Conservation (phyloP, 768 basidiomycete species). For the Mycena sanguinolenta region DNA sequence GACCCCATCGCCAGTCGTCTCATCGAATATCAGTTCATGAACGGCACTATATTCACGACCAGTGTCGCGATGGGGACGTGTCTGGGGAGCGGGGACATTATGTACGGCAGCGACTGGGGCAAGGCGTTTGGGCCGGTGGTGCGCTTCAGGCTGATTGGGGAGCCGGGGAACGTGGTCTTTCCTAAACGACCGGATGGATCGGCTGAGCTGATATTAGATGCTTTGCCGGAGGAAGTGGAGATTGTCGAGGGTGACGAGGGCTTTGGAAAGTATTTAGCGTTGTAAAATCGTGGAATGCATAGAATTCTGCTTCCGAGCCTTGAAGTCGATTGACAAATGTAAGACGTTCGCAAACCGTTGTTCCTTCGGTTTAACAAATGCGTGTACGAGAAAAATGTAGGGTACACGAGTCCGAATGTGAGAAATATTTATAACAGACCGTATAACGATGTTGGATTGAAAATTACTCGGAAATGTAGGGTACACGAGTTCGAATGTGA, state of each 20-base stretch:
- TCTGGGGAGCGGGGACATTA: conserved; percentile 1
- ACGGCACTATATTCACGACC: conserved; percentile 4
- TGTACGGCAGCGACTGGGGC: conserved; percentile 16
- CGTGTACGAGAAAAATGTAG: too few relatives aligned
- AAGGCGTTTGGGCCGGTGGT: conserved; percentile 14
- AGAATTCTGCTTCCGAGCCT: too few relatives aligned
- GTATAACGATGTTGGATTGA: too few relatives aligned
- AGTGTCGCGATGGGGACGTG: conserved; percentile 8
- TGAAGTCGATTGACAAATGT: too few relatives aligned
- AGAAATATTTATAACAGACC: too few relatives aligned
- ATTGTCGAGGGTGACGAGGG: conserved; percentile 27
- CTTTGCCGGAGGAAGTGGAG: conserved; percentile 11
- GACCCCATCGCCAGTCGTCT: conserved; percentile 4
- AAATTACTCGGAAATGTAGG: too few relatives aligned
- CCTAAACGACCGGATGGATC: conserved; percentile 11
- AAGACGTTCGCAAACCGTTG: too few relatives aligned
- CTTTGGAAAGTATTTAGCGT: conserved; percentile 15
- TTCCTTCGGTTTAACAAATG: too few relatives aligned
- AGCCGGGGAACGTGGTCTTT: conserved; percentile 8
- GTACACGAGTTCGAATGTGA: too few relatives aligned
- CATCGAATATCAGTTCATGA: conserved; percentile 19
- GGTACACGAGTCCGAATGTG: too few relatives aligned
- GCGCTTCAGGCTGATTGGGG: conserved; percentile 12
- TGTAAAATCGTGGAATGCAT: neutral
- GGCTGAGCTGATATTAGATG: conserved; percentile 8